Percentiles rank a stretch among this genome's conserved stretches.
These are phyloP conservation scores for Debaryomycetaceae sp. DNA, from an alignment of 1,139 yeast genomes.

Conservation along the genomic window DNA sequence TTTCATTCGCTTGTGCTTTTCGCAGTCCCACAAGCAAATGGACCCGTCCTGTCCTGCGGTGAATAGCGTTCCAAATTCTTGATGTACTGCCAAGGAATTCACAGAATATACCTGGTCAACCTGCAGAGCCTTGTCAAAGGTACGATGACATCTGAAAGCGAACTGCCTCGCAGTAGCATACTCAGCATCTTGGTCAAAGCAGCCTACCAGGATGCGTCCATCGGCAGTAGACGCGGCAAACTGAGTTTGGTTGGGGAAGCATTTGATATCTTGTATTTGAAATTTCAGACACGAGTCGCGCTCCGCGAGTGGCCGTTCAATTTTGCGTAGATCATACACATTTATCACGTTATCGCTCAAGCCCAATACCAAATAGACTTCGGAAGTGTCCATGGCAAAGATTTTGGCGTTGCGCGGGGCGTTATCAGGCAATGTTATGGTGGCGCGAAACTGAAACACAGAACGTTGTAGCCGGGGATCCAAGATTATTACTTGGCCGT, in stretches of 20 bases:
- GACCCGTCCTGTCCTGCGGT: slow-evolving; percentile 77
- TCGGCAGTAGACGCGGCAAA: slow-evolving; percentile 77
- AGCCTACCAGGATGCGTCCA: slow-evolving; percentile 79
- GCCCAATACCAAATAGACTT: slow-evolving; percentile 41
- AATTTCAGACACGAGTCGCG: slow-evolving; percentile 66
- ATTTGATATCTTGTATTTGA: slow-evolving; percentile 52
- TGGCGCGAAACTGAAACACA: slow-evolving; percentile 1
- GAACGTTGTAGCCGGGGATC: slow-evolving; percentile 16
- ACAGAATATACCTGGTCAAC: slow-evolving; percentile 69
- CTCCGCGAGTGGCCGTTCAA: slow-evolving; percentile 33
- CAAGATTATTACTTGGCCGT: slow-evolving; percentile 30
- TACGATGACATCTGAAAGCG: slow-evolving; percentile 80
- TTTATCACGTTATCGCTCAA: slow-evolving; percentile 44
- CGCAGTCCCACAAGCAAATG: slow-evolving; percentile 70
- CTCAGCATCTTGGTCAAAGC: slow-evolving; percentile 41
- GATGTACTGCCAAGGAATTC: slow-evolving; percentile 51
- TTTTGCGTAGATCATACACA: slow-evolving; percentile 45
- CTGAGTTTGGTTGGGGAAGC: slow-evolving; percentile 52
- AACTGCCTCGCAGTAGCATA: slow-evolving; percentile 39
- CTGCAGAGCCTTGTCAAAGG: slow-evolving; percentile 25
- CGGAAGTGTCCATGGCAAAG: slow-evolving; percentile 51
- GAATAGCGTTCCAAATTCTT: slow-evolving; percentile 30
- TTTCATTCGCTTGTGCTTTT: slow-evolving; percentile 47
- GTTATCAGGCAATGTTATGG: slow-evolving; percentile 1
- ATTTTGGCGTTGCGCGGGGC: slow-evolving; percentile 37